Base-by-base conservation (phyloP, 1,284 basidiomycete species). In the Inonotus obliquus region DNA sequence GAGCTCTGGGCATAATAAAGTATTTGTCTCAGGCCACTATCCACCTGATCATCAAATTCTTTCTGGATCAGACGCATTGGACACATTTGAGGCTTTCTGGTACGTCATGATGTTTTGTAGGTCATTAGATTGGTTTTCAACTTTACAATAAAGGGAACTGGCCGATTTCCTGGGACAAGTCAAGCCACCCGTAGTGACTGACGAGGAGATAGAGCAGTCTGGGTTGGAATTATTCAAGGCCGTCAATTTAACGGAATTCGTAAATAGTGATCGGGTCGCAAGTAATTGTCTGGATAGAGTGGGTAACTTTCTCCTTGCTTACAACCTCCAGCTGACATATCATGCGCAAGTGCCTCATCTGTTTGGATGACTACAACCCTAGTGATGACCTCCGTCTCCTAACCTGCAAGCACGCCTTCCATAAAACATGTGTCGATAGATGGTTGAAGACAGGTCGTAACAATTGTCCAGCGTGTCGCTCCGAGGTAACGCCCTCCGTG, bases 381-480 rank as follows among this genome's bases (percentile, higher is more conserved):
- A 86, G 89, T 44, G 89, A 92, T 51, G 85, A 91, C 37, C 76
- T 94, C 57, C 84, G 94, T 21, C 75, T 96, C 49, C 81, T 96
- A 75, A 76, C 76, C 6, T 96, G 94, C 74, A 82, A 85, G 67
- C 93, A 96, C 74, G 86, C 84, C 9, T 96, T 93, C 80, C 94
- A 96, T 70, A 85, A 85, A 68, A 77, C 75, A 11, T 96, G 94
- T 67, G 92, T 96, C 7, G 94, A 96, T 73, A 83, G 79, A 64
- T 96, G 94, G 94, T 76, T 96, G 45, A 83, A 89, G 73, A 85
- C 83, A 13, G 92, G 93, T 3, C 81, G 86, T 59, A 96, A 96
- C 71, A 92, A 91, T 64, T 96, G 94, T 70, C 94, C 94, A 17
- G 91, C 91, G n/a, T 96, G 92, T 74, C 84, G 90, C 45, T 80